Percentiles rank a stretch among this genome's conserved stretches.
Evolutionary conservation across 192 early-diverging fungal species (phyloP).

Genomic region (Podila epicladia): DNA sequence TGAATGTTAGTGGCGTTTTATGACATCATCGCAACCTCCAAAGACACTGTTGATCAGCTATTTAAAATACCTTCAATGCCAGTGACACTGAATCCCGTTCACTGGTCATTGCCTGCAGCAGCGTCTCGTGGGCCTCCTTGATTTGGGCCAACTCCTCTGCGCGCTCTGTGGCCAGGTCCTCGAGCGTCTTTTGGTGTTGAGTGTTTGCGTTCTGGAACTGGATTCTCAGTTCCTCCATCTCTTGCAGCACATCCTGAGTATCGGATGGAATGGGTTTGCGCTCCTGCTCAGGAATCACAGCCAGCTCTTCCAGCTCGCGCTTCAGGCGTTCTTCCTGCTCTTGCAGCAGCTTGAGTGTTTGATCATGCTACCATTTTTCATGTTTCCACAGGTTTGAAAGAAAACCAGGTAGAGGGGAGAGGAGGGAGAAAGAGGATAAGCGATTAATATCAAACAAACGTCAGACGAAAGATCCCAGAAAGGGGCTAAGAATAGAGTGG

Average conservation of each 20-base stretch:
- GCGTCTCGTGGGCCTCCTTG: conserved; percentile 25
- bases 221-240: conserved; percentile 40
- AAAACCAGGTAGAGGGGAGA: not conserved
- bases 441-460: conserved; percentile 13
- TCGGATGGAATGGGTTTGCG: conserved; percentile 44
- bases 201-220: conserved; percentile 30
- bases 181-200: conserved; percentile 30
- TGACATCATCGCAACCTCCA: not conserved
- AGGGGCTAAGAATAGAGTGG: not conserved
- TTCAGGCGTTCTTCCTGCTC: conserved; percentile 49
- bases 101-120: conserved; percentile 12
- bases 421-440: not conserved
- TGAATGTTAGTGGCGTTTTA: not conserved
- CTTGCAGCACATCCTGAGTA: conserved; percentile 32
- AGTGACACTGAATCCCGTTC: conserved; percentile 20
- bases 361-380: conserved; percentile 31
- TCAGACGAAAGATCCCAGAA: not conserved
- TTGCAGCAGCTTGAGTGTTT: conserved; percentile 42
- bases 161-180: conserved; percentile 15
- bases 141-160: conserved; percentile 16
- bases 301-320: conserved; percentile 28
- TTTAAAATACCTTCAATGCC: conserved; percentile 21
- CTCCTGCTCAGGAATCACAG: conserved; percentile 20
- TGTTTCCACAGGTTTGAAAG: not conserved
- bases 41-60: not conserved